Evolutionary conservation across 177 flowering plant species (phyloP).

Genomic region (Tripterygium wilfordii): DNA sequence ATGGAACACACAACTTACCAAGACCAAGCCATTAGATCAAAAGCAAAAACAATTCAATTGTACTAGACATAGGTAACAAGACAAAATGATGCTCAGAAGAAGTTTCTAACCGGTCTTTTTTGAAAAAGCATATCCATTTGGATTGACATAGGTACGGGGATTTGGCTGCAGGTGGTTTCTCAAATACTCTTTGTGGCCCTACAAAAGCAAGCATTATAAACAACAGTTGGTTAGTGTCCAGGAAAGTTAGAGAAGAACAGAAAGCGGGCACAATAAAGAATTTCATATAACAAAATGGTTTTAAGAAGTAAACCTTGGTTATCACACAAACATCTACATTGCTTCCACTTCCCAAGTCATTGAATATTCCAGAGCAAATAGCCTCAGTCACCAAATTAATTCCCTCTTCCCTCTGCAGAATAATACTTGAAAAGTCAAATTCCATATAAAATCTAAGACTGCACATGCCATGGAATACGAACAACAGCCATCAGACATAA

Average conservation of each 20-base stretch:
- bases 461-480: too few species aligned
- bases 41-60: too few species aligned
- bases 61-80: not conserved
- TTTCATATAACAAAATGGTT: too few species aligned
- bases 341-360: conserved; percentile 97
- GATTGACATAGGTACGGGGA: conserved; percentile 72
- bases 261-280: too few species aligned
- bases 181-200: conserved; percentile 82
- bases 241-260: not conserved
- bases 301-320: conserved; percentile 66
- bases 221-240: not conserved
- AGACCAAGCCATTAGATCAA: too few species aligned
- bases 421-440: too few species aligned
- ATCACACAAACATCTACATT: conserved; percentile 92
- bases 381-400: conserved; percentile 73
- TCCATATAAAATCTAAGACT: too few species aligned
- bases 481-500: too few species aligned
- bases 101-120: conserved; percentile 71
- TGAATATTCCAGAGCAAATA: conserved; percentile 88
- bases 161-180: conserved; percentile 79
- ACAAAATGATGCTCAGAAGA: not conserved
- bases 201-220: conserved; percentile 6
- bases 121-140: conserved; percentile 62
- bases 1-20: too few species aligned
- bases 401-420: conserved; percentile 96